Conservation (phyloP, 2,329 filamentous ascomycete species). For the Thelonectria blattea region DNA sequence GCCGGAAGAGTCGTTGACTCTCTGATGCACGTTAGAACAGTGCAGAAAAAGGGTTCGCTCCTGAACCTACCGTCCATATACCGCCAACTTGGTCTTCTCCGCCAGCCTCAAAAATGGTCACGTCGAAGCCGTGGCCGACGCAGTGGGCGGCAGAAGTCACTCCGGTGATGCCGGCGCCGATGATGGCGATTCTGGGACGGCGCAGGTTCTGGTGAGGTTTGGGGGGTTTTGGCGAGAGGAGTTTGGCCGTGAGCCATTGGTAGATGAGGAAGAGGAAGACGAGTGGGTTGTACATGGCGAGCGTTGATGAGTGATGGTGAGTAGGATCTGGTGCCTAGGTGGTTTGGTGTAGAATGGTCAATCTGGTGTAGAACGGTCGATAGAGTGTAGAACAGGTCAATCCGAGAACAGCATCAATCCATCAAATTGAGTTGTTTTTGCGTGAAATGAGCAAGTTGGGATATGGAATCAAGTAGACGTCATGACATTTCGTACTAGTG, state of each 20-base stretch:
- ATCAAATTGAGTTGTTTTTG: too few relatives aligned
- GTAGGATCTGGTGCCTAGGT: too few relatives aligned
- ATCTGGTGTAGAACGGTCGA: too few relatives aligned
- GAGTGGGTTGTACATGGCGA: slow-evolving; percentile 53
- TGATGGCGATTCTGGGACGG: slow-evolving; percentile 70
- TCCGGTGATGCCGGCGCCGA: slow-evolving; percentile 75
- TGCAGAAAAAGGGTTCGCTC: slow-evolving; percentile 3
- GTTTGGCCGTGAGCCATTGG: slow-evolving; percentile 66
- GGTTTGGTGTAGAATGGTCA: too few relatives aligned
- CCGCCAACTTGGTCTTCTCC: slow-evolving; percentile 71
- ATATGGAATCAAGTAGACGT: neutral
- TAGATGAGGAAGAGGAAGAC: slow-evolving; percentile 68
- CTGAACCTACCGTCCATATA: slow-evolving; percentile 73
- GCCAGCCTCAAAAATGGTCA: slow-evolving; percentile 78
- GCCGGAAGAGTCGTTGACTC: slow-evolving; percentile 81
- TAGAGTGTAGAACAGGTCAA: neutral
- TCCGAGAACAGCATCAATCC: too few relatives aligned
- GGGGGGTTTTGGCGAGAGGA: slow-evolving; percentile 75
- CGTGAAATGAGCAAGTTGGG: too few relatives aligned
- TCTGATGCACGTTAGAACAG: slow-evolving; percentile 47
- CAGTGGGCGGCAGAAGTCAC: slow-evolving; percentile 83
- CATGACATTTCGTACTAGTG: neutral
- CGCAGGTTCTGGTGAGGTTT: slow-evolving; percentile 60
- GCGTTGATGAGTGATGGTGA: too few relatives aligned
- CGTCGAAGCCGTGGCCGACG: slow-evolving; percentile 84